Evolutionary conservation across 495 filamentous ascomycete species (phyloP).

Genomic region (Trichoderma asperelloides): DNA sequence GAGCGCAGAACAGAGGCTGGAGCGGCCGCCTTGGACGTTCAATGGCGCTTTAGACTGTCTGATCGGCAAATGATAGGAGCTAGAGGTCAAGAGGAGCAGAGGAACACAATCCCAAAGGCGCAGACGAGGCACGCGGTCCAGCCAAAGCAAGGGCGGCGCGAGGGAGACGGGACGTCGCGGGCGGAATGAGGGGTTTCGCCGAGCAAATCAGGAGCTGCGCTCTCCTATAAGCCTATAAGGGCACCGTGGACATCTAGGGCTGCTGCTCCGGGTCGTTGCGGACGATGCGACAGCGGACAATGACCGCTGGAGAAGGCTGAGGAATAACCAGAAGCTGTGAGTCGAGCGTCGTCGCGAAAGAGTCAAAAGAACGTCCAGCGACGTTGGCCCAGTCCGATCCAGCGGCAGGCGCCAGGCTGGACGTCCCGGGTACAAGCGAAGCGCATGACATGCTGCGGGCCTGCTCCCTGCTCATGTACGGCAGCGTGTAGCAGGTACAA

Average conservation of each 20-base stretch:
- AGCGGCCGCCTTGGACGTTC: not conserved
- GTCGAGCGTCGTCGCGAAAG: not conserved
- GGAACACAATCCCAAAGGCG: slow-evolving; percentile 14
- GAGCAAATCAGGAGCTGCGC: not conserved
- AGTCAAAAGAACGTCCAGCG: not conserved
- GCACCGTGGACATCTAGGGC: not conserved
- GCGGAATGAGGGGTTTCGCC: slow-evolving; percentile 1
- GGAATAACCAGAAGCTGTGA: not conserved
- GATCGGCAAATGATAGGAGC: slow-evolving; percentile 4
- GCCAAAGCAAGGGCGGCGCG: not conserved
- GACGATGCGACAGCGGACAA: not conserved
- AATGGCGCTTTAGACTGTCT: not conserved
- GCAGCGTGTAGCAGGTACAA: slow-evolving; percentile 6
- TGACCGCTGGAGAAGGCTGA: not conserved
- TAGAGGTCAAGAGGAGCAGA: slow-evolving; percentile 15
- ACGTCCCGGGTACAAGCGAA: slow-evolving; percentile 7
- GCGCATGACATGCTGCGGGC: slow-evolving; percentile 5
- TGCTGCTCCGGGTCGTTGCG: not conserved
- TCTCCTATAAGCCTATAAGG: not conserved
- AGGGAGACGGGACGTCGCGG: slow-evolving; percentile 2
- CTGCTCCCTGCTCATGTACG: not conserved
- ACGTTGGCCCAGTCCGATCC: slow-evolving; percentile 1
- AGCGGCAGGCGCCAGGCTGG: not conserved
- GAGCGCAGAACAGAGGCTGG: not conserved
- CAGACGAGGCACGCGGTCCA: not conserved